Evolutionary conservation across 495 filamentous ascomycete species (phyloP).

Genomic region (Lichenothelia convexa): DNA sequence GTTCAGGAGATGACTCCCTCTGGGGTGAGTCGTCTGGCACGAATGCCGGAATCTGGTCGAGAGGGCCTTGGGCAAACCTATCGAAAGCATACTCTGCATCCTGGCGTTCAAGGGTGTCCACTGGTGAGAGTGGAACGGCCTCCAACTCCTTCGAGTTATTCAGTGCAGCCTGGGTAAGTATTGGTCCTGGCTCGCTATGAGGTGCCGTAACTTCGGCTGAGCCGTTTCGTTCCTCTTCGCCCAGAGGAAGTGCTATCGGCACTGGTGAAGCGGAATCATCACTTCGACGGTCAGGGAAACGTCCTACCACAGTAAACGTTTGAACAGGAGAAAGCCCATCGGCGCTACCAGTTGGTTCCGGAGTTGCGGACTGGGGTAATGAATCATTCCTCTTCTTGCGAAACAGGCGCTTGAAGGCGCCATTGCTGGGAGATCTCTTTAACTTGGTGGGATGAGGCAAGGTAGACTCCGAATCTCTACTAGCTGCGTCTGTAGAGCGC

Average conservation of each 20-base stretch:
- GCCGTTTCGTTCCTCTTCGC: no score
- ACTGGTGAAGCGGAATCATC: no score
- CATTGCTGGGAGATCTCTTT: slow-evolving; percentile 29
- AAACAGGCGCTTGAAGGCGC: slow-evolving; percentile 44
- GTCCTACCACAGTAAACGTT: no score
- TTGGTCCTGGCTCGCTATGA: no score
- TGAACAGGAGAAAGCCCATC: no score
- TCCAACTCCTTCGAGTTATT: no score
- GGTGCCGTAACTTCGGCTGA: no score
- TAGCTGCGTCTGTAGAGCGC: slow-evolving; percentile 15
- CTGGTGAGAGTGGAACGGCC: neutral
- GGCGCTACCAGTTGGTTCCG: slow-evolving; percentile 33
- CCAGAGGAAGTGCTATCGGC: no score
- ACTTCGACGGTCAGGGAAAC: no score
- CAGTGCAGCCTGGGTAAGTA: no score
- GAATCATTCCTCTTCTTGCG: slow-evolving; percentile 32
- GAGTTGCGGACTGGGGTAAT: slow-evolving; percentile 34
- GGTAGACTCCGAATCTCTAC: slow-evolving; percentile 28
- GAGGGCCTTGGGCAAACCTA: slow-evolving; percentile 77
- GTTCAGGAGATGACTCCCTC: neutral
- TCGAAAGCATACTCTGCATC: slow-evolving; percentile 56
- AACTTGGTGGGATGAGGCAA: slow-evolving; percentile 31
- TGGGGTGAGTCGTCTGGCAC: slow-evolving; percentile 30
- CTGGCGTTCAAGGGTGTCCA: slow-evolving; percentile 30
- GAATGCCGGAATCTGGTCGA: slow-evolving; percentile 74